A percentile compares a stretch with the other conserved stretches of the same genome.
These are phyloP conservation scores for Candida namnaoensis DNA, from an alignment of 805 yeast genomes.

Conservation along the genomic window DNA sequence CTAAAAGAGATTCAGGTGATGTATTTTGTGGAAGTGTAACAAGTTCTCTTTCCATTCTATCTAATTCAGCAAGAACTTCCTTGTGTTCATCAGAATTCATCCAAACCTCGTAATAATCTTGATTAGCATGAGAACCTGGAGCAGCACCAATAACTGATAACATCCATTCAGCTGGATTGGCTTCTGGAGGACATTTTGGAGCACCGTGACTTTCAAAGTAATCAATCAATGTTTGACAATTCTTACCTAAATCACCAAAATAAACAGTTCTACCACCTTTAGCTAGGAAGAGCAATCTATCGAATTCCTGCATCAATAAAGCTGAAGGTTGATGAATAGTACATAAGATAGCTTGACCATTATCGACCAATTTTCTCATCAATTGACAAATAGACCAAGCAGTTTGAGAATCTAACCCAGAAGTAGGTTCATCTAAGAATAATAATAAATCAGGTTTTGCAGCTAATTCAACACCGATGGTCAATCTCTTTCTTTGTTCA, in stretches of 20 bases:
- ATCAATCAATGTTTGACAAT: conserved; percentile 46
- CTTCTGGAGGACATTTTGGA: conserved; percentile 53
- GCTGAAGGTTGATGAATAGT: conserved; percentile 89
- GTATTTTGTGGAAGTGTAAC: conserved; percentile 25
- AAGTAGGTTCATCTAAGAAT: conserved; percentile 62
- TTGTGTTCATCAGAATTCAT: conserved; percentile 52
- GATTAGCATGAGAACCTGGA: conserved; percentile 67
- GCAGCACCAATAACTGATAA: conserved; percentile 79
- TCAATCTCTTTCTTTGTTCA: conserved; percentile 53
- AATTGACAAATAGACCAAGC: conserved; percentile 59
- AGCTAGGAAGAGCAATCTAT: conserved; percentile 61
- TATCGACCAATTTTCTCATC: conserved; percentile 49
- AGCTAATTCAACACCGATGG: conserved; percentile 60
- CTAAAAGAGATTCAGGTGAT: conserved; percentile 22
- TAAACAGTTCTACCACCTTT: conserved; percentile 69
- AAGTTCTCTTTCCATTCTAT: conserved; percentile 53
- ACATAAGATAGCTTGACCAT: conserved; percentile 59
- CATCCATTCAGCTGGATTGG: conserved; percentile 92
- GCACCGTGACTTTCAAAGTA: conserved; percentile 66
- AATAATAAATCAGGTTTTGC: conserved; percentile 54
- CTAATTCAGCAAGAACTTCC: conserved; percentile 52
- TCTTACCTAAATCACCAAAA: conserved; percentile 64
- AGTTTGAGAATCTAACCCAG: conserved; percentile 62
- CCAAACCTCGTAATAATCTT: conserved; percentile 77
- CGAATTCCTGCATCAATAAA: conserved; percentile 66